Evolutionary conservation across 306 rosid genomes (phyloP), one percentile per base, ranked within the genome.

Genomic region (Quercus berberidifolia): DNA sequence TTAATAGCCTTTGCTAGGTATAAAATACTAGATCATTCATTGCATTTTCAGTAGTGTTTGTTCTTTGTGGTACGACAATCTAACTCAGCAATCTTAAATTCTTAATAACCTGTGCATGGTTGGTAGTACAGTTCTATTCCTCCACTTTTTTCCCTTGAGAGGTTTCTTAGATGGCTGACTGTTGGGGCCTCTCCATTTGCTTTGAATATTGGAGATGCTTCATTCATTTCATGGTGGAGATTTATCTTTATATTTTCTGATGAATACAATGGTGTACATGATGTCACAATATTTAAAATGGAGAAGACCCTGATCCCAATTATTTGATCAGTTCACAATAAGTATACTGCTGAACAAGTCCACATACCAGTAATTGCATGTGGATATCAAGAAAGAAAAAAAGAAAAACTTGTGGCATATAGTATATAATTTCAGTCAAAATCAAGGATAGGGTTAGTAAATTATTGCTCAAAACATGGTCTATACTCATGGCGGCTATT

Each of bases 401-500:
- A 13, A 12, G 20, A 23, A 26, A 23, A 63, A 12, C 54, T 20
- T 19, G 33, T 18, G 55, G 55, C 59, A 79, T 59, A 64, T 30
- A 55, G 41, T 63, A 13, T 56, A 76, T 51, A 23, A 67, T 31
- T 80, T 21, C 41, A 54, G 77, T 78, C 85, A 73, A 84, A 79
- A 77, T 82, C 78, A 82, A 80, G 76, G 31, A 52, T 72, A 59
- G 49, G 77, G 58, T 60, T 49, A 79, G 78, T 79, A 78, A 76
- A 67, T 70, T 74, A 70, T 23, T 68, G 84, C 85, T 82, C 59
- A 78, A 84, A 78, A 54, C 73, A 85, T 65, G 71, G 77, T 81
- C 80, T 83, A 78, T 81, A 81, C 90, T 88, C 90, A 92, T 83
- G 85, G 85, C 86, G 83, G 92, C 87, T 69, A 59, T 83, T 85